phyloP scores from a whole-genome alignment of 345 rosid genomes.

The Streptanthus diversifolius region DNA sequence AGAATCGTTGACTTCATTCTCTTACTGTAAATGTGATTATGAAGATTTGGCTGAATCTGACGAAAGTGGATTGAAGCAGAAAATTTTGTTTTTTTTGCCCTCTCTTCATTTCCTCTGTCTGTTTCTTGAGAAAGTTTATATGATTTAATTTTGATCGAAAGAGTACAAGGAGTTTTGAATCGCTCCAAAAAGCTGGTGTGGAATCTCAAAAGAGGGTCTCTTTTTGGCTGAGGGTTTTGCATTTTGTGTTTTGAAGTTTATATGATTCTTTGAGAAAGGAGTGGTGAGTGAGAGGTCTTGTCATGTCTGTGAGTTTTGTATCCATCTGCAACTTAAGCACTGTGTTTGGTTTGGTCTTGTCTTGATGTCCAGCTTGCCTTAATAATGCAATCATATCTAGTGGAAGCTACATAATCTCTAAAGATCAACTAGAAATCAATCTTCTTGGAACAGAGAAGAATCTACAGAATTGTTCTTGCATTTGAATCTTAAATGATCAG shows the following conservation, averaged over 20 bases:
- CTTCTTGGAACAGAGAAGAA: constrained; percentile 3
- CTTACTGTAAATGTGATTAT: constrained; percentile 33
- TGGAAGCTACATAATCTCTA: constrained; percentile 12
- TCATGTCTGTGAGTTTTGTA: constrained; percentile 39
- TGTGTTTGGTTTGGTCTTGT: constrained; percentile 35
- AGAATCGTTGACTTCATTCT: background rate
- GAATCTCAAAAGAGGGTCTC: constrained; percentile 12
- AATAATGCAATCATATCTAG: constrained; percentile 18
- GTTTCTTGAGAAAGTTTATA: constrained; percentile 38
- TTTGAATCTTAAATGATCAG: constrained; percentile 49
- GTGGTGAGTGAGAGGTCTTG: constrained; percentile 41
- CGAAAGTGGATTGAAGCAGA: constrained; percentile 17
- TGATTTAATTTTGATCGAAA: constrained; percentile 18
- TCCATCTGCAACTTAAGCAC: constrained; percentile 33
- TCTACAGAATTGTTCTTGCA: constrained; percentile 1
- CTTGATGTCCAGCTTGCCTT: constrained; percentile 37
- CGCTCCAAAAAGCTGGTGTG: constrained; percentile 14
- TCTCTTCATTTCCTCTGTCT: constrained; percentile 15
- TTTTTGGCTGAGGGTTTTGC: constrained; percentile 11
- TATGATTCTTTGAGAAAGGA: constrained; percentile 33
- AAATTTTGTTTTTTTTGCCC: constrained; percentile 25
- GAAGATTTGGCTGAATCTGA: constrained; percentile 27
- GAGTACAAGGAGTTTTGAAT: constrained; percentile 28
- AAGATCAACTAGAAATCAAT: background rate
- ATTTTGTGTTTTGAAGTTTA: constrained; percentile 24